Evolutionary conservation across 768 basidiomycete species (phyloP).

Genomic region (Macrolepiota dolichaula): DNA sequence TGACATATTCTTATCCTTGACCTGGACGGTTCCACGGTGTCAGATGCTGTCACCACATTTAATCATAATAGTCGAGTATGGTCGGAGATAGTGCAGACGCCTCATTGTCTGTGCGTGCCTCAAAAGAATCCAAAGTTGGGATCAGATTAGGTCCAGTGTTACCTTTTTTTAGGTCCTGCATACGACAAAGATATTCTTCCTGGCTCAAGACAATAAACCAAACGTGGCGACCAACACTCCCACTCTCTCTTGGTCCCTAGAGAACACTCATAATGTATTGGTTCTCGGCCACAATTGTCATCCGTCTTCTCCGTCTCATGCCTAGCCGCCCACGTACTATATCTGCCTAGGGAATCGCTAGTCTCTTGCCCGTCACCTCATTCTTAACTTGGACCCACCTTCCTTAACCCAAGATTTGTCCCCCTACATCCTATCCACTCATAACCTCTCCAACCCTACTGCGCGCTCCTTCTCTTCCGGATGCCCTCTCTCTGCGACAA

Average conservation of each 20-base stretch:
- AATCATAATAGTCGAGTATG: background rate
- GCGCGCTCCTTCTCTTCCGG: slow-evolving; percentile 1
- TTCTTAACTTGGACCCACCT: slow-evolving; percentile 10
- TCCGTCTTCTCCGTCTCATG: slow-evolving; percentile 4
- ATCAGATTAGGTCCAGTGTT: background rate
- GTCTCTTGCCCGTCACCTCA: slow-evolving; percentile 1
- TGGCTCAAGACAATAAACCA: slow-evolving; percentile 25
- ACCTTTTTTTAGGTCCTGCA: slow-evolving; percentile 8
- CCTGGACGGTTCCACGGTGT: background rate
- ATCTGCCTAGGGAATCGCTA: slow-evolving; percentile 1
- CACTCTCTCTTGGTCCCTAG: background rate
- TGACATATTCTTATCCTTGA: background rate
- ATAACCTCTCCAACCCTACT: slow-evolving; percentile 16
- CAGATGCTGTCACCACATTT: background rate
- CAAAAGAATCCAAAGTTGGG: slow-evolving; percentile 2
- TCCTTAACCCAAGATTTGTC: slow-evolving; percentile 14
- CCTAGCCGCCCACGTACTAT: background rate
- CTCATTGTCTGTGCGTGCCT: slow-evolving; percentile 32
- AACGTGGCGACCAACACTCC: slow-evolving; percentile 19
- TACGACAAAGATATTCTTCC: slow-evolving; percentile 23
- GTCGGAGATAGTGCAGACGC: slow-evolving; percentile 13
- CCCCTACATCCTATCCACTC: slow-evolving; percentile 12
- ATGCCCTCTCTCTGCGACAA: slow-evolving; percentile 61
- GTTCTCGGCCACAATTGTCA: slow-evolving; percentile 11
- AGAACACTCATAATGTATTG: background rate